A percentile compares a stretch with the other conserved stretches of the same genome.
These are phyloP conservation scores for Alternaria brassicae DNA, from an alignment of 2,329 filamentous ascomycete genomes.

Conservation along the genomic window DNA sequence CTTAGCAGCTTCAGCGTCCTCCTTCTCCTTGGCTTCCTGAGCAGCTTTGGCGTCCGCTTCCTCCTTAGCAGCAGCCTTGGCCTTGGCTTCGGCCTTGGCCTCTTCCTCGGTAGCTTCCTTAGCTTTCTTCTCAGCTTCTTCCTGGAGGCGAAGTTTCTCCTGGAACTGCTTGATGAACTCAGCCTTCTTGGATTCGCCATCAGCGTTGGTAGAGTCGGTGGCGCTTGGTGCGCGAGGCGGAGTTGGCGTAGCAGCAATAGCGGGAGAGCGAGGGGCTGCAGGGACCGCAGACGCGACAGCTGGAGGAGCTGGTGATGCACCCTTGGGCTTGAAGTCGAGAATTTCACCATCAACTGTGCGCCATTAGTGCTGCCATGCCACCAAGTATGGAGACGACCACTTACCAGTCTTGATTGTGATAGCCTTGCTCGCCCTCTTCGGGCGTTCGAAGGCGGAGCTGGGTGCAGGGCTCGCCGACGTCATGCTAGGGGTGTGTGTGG, in stretches of 20 bases:
- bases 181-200: slow-evolving; percentile 66
- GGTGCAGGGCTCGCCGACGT: slow-evolving; percentile 66
- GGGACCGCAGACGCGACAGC: slow-evolving; percentile 52
- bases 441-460: slow-evolving; percentile 69
- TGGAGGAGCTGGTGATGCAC: slow-evolving; percentile 50
- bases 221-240: slow-evolving; percentile 73
- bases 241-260: slow-evolving; percentile 72
- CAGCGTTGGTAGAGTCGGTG: slow-evolving; percentile 68
- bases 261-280: slow-evolving; percentile 64
- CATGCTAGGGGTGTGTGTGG: slow-evolving; percentile 64
- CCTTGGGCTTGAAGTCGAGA: slow-evolving; percentile 64
- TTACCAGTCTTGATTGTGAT: slow-evolving; percentile 78
- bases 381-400: not conserved
- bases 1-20: slow-evolving; percentile 45
- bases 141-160: slow-evolving; percentile 56
- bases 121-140: slow-evolving; percentile 66
- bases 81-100: slow-evolving; percentile 53
- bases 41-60: slow-evolving; percentile 48
- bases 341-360: slow-evolving; percentile 81
- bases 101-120: slow-evolving; percentile 51
- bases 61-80: slow-evolving; percentile 61
- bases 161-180: slow-evolving; percentile 74
- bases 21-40: slow-evolving; percentile 40
- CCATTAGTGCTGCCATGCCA: slow-evolving; percentile 56
- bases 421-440: slow-evolving; percentile 71